Percentiles rank a stretch among this genome's conserved stretches.
These are phyloP conservation scores for Fraxinus dipetala DNA, from an alignment of 305 asterid species.

Conservation along the genomic window DNA sequence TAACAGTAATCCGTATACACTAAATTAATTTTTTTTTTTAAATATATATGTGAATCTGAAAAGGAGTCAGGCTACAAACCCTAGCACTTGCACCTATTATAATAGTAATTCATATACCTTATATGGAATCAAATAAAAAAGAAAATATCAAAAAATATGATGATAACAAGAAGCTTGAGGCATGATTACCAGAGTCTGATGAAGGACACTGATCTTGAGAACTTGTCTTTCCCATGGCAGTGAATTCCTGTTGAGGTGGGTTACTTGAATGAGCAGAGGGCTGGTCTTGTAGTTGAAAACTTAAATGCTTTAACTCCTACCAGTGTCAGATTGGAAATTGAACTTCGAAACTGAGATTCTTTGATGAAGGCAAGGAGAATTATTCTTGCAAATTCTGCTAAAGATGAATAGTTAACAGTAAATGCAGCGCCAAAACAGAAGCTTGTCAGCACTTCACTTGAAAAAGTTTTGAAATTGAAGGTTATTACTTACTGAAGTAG, in stretches of 20 bases:
- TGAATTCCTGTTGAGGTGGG: conserved; percentile 31
- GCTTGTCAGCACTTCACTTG: neutral
- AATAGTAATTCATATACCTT: neutral
- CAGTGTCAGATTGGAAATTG: conserved; percentile 20
- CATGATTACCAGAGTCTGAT: conserved; percentile 59
- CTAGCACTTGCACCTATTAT: neutral
- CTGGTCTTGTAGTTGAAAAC: conserved; percentile 36
- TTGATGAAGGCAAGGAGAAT: conserved; percentile 22
- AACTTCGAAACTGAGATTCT: conserved; percentile 30
- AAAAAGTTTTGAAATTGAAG: conserved; percentile 26
- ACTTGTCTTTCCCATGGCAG: conserved; percentile 46
- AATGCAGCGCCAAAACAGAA: neutral
- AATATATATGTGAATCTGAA: neutral
- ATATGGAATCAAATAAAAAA: neutral
- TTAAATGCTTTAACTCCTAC: conserved; percentile 39
- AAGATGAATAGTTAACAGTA: conserved; percentile 18
- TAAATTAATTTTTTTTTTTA: neutral
- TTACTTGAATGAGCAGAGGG: conserved; percentile 44
- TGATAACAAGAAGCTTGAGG: neutral
- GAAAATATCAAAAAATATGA: neutral
- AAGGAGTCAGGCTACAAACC: neutral
- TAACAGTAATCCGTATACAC: neutral
- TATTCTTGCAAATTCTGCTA: conserved; percentile 26
- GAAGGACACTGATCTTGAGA: conserved; percentile 66
- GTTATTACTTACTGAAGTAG: conserved; percentile 25